phyloP scores from a whole-genome alignment of 1,284 basidiomycete genomes.

The Marasmius sp. region DNA sequence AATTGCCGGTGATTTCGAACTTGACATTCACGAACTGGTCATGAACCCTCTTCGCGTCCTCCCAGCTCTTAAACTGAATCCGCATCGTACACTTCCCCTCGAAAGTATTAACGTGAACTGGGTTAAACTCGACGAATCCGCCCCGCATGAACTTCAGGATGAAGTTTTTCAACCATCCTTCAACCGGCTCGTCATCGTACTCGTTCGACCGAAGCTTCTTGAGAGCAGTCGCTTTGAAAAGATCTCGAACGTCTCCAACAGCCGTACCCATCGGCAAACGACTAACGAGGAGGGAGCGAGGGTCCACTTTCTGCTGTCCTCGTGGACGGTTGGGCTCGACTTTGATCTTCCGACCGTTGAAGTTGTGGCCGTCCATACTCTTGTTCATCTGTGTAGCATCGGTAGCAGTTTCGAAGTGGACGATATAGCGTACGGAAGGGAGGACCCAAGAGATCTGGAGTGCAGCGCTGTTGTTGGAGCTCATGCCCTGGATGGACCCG shows the following conservation, averaged over 20 bases:
- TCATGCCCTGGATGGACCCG: conserved; percentile 39
- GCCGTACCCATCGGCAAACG: conserved; percentile 25
- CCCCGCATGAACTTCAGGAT: background rate
- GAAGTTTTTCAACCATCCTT: background rate
- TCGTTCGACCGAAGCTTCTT: conserved; percentile 10
- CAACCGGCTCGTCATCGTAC: conserved; percentile 14
- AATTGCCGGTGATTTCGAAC: conserved; percentile 26
- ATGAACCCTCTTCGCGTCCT: conserved; percentile 39
- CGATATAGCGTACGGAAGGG: conserved; percentile 39
- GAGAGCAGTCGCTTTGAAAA: conserved; percentile 12
- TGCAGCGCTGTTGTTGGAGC: conserved; percentile 28
- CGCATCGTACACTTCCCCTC: conserved; percentile 31
- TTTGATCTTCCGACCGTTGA: conserved; percentile 38
- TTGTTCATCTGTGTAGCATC: conserved; percentile 26
- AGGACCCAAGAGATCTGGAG: conserved; percentile 45
- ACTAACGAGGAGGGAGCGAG: conserved; percentile 35
- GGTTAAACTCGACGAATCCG: background rate
- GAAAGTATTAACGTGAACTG: conserved; percentile 2
- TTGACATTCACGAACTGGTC: conserved; percentile 27
- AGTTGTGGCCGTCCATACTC: conserved; percentile 30
- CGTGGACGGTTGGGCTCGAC: conserved; percentile 40
- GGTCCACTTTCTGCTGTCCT: conserved; percentile 18
- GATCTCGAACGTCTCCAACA: conserved; percentile 15
- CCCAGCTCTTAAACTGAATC: conserved; percentile 45
- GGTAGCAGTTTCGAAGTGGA: conserved; percentile 30